Evolutionary conservation across 2,329 filamentous ascomycete species (phyloP).

Genomic region (Epichloe baconii): DNA sequence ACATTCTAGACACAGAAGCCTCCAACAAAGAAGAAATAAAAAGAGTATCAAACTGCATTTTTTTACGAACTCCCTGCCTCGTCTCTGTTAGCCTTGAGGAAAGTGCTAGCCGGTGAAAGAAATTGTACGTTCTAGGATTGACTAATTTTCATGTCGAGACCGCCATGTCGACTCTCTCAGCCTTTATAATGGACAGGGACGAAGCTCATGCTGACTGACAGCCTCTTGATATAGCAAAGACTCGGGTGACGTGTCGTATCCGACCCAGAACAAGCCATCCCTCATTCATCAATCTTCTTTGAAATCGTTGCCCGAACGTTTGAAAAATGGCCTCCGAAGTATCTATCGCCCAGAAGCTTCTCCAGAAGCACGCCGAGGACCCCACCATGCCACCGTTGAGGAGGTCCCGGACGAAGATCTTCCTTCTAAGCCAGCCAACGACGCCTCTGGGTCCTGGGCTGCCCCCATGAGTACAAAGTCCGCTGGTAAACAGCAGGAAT

Average conservation of each 20-base stretch:
- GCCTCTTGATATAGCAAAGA: not conserved
- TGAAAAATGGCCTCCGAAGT: constrained; percentile 34
- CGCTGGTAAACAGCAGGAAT: constrained; percentile 54
- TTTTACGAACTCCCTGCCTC: not conserved
- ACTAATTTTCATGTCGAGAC: not conserved
- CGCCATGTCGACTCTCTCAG: too few species aligned
- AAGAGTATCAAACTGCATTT: constrained; percentile 1
- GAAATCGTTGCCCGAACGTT: not conserved
- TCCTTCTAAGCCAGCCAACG: constrained; percentile 36
- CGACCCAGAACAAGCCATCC: not conserved
- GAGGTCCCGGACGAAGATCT: constrained; percentile 73
- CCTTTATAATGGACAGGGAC: not conserved
- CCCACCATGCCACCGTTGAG: constrained; percentile 58
- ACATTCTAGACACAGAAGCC: constrained; percentile 26
- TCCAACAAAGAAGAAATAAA: not conserved
- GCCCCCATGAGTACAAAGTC: constrained; percentile 47
- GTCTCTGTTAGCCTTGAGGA: not conserved
- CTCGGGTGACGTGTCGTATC: not conserved
- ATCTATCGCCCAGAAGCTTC: constrained; percentile 48
- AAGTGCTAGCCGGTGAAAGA: not conserved
- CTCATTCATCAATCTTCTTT: not conserved
- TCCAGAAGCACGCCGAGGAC: constrained; percentile 45
- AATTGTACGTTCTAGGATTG: not conserved
- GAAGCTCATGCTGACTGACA: not conserved
- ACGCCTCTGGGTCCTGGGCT: constrained; percentile 32